phyloP scores from a whole-genome alignment of 208 protist species.

The Tetramitus jugosus region DNA sequence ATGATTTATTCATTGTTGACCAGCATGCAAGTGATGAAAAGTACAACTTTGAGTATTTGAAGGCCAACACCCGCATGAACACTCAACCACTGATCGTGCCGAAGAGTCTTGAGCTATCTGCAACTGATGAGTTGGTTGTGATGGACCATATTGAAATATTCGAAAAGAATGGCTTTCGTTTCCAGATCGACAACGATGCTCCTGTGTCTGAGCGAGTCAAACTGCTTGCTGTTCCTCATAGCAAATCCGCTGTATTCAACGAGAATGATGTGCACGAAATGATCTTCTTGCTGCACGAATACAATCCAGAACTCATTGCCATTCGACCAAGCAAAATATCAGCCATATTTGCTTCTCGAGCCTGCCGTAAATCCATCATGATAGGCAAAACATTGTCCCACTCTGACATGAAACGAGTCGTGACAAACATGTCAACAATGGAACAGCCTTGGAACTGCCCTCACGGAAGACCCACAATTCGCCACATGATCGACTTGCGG shows the following conservation, averaged over 20 bases:
- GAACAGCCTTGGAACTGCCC: slow-evolving; percentile 85
- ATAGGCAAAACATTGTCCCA: neutral
- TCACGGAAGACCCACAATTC: slow-evolving; percentile 75
- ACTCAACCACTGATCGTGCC: slow-evolving; percentile 68
- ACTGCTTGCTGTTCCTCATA: slow-evolving; percentile 60
- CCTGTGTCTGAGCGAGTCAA: slow-evolving; percentile 45
- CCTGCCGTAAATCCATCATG: neutral
- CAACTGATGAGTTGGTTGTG: slow-evolving; percentile 62
- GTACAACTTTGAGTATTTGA: slow-evolving; percentile 78
- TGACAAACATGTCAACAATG: slow-evolving; percentile 38
- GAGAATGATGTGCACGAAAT: slow-evolving; percentile 73
- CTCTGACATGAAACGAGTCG: neutral
- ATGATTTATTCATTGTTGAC: slow-evolving; percentile 82
- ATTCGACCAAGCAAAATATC: slow-evolving; percentile 58
- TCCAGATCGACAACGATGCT: slow-evolving; percentile 34
- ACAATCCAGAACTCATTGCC: neutral
- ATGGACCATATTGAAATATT: slow-evolving; percentile 56
- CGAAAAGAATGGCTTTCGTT: slow-evolving; percentile 69
- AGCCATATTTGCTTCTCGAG: slow-evolving; percentile 75
- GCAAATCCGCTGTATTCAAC: slow-evolving; percentile 68
- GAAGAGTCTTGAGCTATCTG: slow-evolving; percentile 56
- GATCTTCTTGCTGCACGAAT: slow-evolving; percentile 45
- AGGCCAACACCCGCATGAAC: slow-evolving; percentile 41
- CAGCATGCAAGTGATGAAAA: slow-evolving; percentile 89
- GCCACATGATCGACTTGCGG: neutral